Base-by-base conservation (phyloP, 192 early-diverging fungal genomes). In the Coemansia sp. region DNA sequence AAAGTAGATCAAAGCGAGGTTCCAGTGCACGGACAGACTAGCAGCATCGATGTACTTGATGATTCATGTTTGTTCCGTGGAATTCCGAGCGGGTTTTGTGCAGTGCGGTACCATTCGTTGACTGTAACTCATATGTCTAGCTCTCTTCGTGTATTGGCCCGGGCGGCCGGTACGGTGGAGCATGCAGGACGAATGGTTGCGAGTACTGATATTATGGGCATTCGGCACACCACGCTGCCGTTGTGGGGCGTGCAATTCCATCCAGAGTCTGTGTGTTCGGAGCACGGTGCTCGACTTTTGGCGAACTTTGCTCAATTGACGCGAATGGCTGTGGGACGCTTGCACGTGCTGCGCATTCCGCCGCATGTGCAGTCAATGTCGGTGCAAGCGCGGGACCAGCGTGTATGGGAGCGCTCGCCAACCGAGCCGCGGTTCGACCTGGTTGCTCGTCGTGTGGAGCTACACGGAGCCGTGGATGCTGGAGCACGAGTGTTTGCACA, bases 161-260 rank as follows among this genome's bases (percentile, higher is more conserved):
- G 68, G 1, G 69, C 79, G 0, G 31, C 17, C 0, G 74, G 79
- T 12, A 56, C 57, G 1, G 67, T 72, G 2, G 18, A 51, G 23
- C 42, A 36, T 20, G 37, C 14, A 1, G 51, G 49, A 21, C 34
- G 10, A 21, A 9, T 7, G 17, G 64, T 53, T 0, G n/a, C 34
- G 5, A 59, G 25, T 0, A 49, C 51, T 0, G 84, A 84, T 3
- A 82, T 98, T 11, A 95, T 95, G 94, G 94, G 85, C 1, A 68
- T 98, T 34, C 68, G 84, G 52, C 94, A 95, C 74, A 72, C 55
- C 17, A 57, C 44, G 1, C 68, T 82, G 17, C 93, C 93, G 26
- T 71, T 96, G 9, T 93, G 86, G 77, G 91, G 93, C 9, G 92
- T 98, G 38, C 96, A 98, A 63, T 97, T 97, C 69, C 96, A 98